Evolutionary conservation across 768 basidiomycete species (phyloP), one percentile per base, ranked within the genome.

Genomic region (Naematelia aurantialba): DNA sequence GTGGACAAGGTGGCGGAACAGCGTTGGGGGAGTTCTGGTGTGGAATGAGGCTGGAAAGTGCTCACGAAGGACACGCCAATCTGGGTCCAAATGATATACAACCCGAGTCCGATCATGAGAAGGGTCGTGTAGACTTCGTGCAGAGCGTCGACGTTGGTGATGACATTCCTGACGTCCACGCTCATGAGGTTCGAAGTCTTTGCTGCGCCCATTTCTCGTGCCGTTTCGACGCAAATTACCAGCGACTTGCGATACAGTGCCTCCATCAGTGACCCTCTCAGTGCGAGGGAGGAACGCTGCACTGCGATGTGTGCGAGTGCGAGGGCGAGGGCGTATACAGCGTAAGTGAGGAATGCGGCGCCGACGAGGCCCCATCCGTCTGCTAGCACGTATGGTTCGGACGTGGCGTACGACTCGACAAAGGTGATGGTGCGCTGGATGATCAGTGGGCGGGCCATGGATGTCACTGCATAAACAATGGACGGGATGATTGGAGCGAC

Each of bases 131-230:
- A 64, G 14, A 44, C 30, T 21, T 46, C 26, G 29, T 60, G 63
- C 3, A 60, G 19, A n/a, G 42, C 25, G 14, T 19, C 14, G 17
- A 60, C 19, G 1, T 34, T 31, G 14, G 17, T 42, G 17, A 49
- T 21, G 29, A 64, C 27, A 11, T 29, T 53, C 11, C 42, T 34
- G 22, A 64, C 55, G 31, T 64, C 63, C 10, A 60, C 58, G 31
- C 55, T 53, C 63, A 64, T 64, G 30, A 64, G 42, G 22, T 64
- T 64, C n/a, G 54, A 49, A 19, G 59, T 59, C 45, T 64, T 64
- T 42, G 63, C 63, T 1, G 63, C 47, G 10, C 63, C 63, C 55
- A 64, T 52, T 22, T 64, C 59, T 24, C 50, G 31, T 5, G 63
- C 63, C 1, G 31, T 51, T 21, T 64, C 59, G 19, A 51, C 52